Evolutionary conservation across 1,284 basidiomycete species (phyloP), one percentile per base, ranked within the genome.

Genomic region (Leccinum fallax): DNA sequence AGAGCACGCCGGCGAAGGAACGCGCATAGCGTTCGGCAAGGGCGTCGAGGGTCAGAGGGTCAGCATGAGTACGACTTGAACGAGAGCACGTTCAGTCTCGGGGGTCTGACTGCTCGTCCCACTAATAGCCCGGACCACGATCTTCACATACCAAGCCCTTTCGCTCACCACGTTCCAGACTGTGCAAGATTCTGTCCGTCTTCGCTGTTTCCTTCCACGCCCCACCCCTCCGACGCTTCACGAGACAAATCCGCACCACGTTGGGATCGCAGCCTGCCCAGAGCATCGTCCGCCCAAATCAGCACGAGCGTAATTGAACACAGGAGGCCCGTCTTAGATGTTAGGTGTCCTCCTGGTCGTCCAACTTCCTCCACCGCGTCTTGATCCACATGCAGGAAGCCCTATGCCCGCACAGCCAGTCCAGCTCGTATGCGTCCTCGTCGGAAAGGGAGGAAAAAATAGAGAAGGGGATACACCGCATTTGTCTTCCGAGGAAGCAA

Each of bases 261-360:
- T n/a, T 65, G 66, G 67, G 66, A 65, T 58, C 65, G 63, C 43
- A 65, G 63, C 48, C 53, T 63, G 2, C 59, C 60, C 28, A 19
- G 61, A 4, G 34, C 34, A 36, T 36, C 11, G 34, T 36, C 34
- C 34, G 60, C 46, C 4, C 40, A 26, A n/a, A 56, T 62, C 59
- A 61, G 61, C 46, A 3, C 52, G 5, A 61, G 61, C 57, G 55
- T 61, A 11, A 70, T 66, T 48, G 74, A 71, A 16, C 68, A 28
- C 28, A 28, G 28, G 28, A 28, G 28, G 67, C 53, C 71, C 2
- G 67, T 75, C n/a, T 75, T 73, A 0, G 28, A 28, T 28, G 28
- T 28, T 28, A 28, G 70, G 70, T 6, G 43, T 48, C 38, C 28
- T 30, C 5, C 52, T 65, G 8, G 19, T 57, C n/a, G 49, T 40